Conservation (phyloP, 257 asterid genomes). For the Salvia rosmarinus region DNA sequence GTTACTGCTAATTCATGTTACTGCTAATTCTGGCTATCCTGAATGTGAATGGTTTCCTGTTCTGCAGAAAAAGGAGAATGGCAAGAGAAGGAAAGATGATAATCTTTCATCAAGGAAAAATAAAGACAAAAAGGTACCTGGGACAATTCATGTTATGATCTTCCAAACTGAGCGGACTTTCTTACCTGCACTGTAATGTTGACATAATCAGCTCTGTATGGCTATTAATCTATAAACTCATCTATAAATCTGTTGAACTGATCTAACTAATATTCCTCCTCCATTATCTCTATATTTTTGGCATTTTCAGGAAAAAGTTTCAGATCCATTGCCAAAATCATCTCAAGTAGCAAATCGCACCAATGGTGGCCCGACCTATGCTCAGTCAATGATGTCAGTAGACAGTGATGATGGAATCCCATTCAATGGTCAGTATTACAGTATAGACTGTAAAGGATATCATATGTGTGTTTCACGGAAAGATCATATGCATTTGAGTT, state of each 20-base stretch:
- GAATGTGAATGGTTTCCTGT: constrained; percentile 26
- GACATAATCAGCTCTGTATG: background rate
- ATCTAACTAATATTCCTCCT: constrained; percentile 26
- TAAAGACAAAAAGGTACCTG: constrained; percentile 81
- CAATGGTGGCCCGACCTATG: constrained; percentile 75
- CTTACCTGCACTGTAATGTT: background rate
- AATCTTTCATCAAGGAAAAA: constrained; percentile 60
- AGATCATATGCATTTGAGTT: constrained; percentile 1
- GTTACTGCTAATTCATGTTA: constrained; percentile 21
- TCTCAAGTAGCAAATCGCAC: constrained; percentile 66
- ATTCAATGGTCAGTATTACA: constrained; percentile 59
- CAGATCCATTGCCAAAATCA: constrained; percentile 68
- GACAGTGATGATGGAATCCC: constrained; percentile 91
- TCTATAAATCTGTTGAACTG: background rate
- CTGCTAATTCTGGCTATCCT: constrained; percentile 32
- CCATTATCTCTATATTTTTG: constrained; percentile 4
- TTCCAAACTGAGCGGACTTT: constrained; percentile 24
- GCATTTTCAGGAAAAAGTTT: constrained; percentile 68
- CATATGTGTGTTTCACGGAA: background rate
- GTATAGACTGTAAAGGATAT: constrained; percentile 7
- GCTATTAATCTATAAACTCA: constrained; percentile 6
- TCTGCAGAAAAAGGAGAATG: constrained; percentile 83
- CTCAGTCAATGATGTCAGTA: constrained; percentile 62
- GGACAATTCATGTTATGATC: constrained; percentile 27
- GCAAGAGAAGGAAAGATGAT: constrained; percentile 93